These are phyloP conservation scores for Colletotrichum neosansevieriae DNA, from an alignment of 2,329 filamentous ascomycete species.

Conservation along the genomic window DNA sequence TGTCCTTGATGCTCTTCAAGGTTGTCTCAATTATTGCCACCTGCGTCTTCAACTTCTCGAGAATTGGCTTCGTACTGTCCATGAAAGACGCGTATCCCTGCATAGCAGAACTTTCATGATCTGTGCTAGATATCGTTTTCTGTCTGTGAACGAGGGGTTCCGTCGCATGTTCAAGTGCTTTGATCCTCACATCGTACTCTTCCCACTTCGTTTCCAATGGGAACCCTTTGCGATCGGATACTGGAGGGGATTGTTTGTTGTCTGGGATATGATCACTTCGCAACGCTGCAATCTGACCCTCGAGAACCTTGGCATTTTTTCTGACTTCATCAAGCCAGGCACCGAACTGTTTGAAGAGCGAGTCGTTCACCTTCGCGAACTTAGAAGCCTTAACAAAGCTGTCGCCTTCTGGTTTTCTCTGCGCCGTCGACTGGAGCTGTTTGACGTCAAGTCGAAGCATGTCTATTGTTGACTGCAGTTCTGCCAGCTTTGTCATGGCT, in stretches of 20 bases:
- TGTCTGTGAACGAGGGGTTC: background rate
- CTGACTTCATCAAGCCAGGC: constrained; percentile 22
- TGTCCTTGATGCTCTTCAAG: constrained; percentile 11
- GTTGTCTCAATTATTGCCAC: constrained; percentile 14
- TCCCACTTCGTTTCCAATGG: constrained; percentile 20
- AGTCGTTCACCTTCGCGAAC: constrained; percentile 5
- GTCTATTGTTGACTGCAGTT: background rate
- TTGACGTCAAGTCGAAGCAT: background rate
- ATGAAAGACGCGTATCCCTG: background rate
- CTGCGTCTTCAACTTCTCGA: constrained; percentile 25
- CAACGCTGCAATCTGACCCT: constrained; percentile 2
- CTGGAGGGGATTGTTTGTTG: background rate
- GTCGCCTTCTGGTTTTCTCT: constrained; percentile 1
- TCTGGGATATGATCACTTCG: background rate
- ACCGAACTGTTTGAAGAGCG: background rate
- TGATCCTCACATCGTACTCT: constrained; percentile 19
- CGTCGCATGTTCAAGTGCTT: constrained; percentile 6
- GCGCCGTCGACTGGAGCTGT: constrained; percentile 2
- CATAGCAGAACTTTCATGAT: too few species aligned
- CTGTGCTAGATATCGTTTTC: background rate
- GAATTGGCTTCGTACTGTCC: background rate
- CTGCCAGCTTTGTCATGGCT: background rate
- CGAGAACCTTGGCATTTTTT: background rate
- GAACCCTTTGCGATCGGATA: background rate
- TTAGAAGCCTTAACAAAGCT: constrained; percentile 3